Conservation (phyloP, 331 rosid genomes). For the Cucumis variabilis region DNA sequence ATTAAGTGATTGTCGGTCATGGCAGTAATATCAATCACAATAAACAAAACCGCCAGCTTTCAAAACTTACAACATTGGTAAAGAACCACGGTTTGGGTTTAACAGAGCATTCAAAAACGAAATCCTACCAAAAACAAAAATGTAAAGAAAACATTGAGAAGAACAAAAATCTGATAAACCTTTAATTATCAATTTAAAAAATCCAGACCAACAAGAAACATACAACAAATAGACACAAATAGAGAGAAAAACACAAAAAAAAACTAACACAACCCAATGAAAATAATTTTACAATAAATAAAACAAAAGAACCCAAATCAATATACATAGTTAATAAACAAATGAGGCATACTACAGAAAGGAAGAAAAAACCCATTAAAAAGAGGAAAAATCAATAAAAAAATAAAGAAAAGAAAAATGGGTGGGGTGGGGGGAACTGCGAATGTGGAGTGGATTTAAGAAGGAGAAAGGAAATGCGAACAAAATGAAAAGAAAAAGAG, state of each 20-base stretch:
- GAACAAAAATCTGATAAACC: not conserved
- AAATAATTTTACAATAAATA: not conserved
- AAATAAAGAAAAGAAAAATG: not conserved
- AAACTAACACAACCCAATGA: not conserved
- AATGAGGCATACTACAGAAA: not conserved
- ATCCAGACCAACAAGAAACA: not conserved
- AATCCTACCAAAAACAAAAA: not conserved
- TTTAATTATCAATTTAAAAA: not conserved
- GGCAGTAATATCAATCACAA: not conserved
- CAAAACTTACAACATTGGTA: not conserved
- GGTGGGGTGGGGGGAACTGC: not conserved
- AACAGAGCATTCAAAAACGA: not conserved
- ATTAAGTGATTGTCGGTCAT: conserved; percentile 2
- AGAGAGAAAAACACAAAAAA: not conserved
- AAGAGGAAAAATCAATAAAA: not conserved
- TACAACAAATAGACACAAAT: not conserved
- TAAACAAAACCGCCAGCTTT: not conserved
- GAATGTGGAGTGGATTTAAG: not conserved
- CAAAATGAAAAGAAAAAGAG: conserved; percentile 20
- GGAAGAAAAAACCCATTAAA: not conserved
- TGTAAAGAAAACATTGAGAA: not conserved
- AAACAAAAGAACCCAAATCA: not conserved
- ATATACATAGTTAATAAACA: too few species aligned
- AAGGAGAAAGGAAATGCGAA: not conserved
- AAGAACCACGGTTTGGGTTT: conserved; percentile 4